Conservation (phyloP, 331 rosid genomes). For the Malus hybrid region DNA sequence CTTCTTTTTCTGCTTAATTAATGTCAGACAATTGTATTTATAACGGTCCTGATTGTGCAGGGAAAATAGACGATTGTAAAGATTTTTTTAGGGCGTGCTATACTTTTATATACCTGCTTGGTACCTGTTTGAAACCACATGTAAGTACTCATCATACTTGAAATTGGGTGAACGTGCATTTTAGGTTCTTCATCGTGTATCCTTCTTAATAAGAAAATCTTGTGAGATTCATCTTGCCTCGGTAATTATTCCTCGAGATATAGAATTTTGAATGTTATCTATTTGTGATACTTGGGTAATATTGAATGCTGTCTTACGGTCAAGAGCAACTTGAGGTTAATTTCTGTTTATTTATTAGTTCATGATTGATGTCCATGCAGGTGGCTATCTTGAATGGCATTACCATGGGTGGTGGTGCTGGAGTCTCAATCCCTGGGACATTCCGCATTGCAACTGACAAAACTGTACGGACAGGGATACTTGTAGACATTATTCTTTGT, state of each 20-base stretch:
- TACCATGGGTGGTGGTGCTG: constrained; percentile 98
- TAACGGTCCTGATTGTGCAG: constrained; percentile 34
- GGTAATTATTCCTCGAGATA: background rate
- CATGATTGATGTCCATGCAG: constrained; percentile 34
- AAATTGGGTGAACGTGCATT: background rate
- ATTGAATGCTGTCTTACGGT: no score
- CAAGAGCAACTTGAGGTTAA: background rate
- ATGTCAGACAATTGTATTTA: background rate
- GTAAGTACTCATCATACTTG: constrained; percentile 36
- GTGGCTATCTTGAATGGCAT: constrained; percentile 85
- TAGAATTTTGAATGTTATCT: background rate
- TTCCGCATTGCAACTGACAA: constrained; percentile 80
- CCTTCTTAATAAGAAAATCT: background rate
- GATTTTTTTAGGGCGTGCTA: constrained; percentile 53
- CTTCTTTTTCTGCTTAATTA: background rate
- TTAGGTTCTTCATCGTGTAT: background rate
- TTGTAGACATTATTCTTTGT: background rate
- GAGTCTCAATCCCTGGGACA: constrained; percentile 85
- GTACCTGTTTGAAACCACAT: constrained; percentile 88
- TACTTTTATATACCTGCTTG: constrained; percentile 60
- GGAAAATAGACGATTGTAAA: constrained; percentile 60
- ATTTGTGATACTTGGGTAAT: no score
- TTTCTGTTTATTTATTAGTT: background rate
- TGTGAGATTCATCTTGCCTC: background rate
- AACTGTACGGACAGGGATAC: constrained; percentile 43